Base-by-base conservation (phyloP, 306 rosid species). In the Datisca glomerata region DNA sequence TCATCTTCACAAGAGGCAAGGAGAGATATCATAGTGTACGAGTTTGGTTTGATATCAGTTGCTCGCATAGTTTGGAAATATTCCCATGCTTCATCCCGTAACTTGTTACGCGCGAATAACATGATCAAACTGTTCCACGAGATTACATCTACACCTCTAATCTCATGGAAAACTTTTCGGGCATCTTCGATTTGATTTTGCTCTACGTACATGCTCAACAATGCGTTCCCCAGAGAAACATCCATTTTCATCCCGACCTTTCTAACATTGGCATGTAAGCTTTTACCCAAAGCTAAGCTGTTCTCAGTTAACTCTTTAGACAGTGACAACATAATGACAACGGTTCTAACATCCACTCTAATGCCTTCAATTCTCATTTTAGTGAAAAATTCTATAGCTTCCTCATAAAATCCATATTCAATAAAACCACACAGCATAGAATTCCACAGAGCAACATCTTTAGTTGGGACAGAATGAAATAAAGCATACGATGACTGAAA, bases 401-500 rank as follows among this genome's bases (percentile, higher is more conserved):
- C 58, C 21, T 56, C 79, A 24, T 41, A 64, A n/a, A 51, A 15
- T 28, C 44, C 57, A 38, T 33, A 45, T 35, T 39, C 55, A 42
- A 41, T 28, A 57, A 54, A 55, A 7, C 61, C 54, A 41, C 42
- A 28, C 41, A 67, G 36, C 79, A 67, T 59, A 43, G 79, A 72
- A 47, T 72, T 72, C 79, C 79, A 72, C 60, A 72, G 20, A 54
- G 74, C 62, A 36, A 57, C 57, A 46, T 72, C 79, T 20, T 21
- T 47, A 8, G 28, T 45, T 8, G 68, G 51, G 49, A 45, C 15
- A 21, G 41, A 20, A n/a, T 45, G 39, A 46, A 72, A 72, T 23
- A 72, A 45, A 19, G 12, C 34, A 16, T 39, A 24, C 8, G 74
- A 43, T 18, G 47, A 55, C 10, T 59, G 59, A 13, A 72, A 21